phyloP scores from a whole-genome alignment of 805 yeast genomes.

The Candida maltosa region DNA sequence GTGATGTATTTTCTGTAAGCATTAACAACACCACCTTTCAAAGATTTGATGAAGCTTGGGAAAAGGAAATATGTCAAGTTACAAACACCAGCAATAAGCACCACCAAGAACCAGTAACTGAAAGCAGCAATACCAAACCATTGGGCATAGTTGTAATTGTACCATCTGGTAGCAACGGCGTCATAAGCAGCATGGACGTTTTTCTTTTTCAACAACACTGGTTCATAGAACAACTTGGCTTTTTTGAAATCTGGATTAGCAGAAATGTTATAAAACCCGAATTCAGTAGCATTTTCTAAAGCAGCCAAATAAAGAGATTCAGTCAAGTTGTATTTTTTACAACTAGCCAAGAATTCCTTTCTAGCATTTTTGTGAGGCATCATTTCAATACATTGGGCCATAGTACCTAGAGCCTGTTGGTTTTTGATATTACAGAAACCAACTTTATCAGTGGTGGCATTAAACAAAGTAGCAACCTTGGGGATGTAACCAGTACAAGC shows the following conservation, averaged over 20 bases:
- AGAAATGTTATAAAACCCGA: slow-evolving; percentile 27
- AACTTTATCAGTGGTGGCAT: slow-evolving; percentile 10
- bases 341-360: slow-evolving; percentile 18
- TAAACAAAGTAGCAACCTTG: slow-evolving; percentile 23
- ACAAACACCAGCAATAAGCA: slow-evolving; percentile 37
- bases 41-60: slow-evolving; percentile 29
- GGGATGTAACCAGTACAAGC: slow-evolving; percentile 23
- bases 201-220: slow-evolving; percentile 28
- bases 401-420: slow-evolving; percentile 38
- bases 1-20: slow-evolving; percentile 21
- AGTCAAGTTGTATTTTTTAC: slow-evolving; percentile 24
- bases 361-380: slow-evolving; percentile 22
- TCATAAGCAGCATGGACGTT: slow-evolving; percentile 23
- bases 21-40: slow-evolving; percentile 25
- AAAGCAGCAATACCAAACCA: slow-evolving; percentile 39
- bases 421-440: slow-evolving; percentile 31
- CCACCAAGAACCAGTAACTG: slow-evolving; percentile 47
- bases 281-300: slow-evolving; percentile 40
- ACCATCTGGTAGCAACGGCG: slow-evolving; percentile 24
- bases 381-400: slow-evolving; percentile 30
- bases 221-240: slow-evolving; percentile 27
- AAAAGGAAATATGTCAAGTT: slow-evolving; percentile 40
- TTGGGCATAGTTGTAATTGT: slow-evolving; percentile 37
- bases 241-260: slow-evolving; percentile 25
- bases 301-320: slow-evolving; percentile 27